Evolutionary conservation across 129 eudicot genomes (phyloP), one percentile per base, ranked within the genome.

Genomic region (Lonicera japonica): DNA sequence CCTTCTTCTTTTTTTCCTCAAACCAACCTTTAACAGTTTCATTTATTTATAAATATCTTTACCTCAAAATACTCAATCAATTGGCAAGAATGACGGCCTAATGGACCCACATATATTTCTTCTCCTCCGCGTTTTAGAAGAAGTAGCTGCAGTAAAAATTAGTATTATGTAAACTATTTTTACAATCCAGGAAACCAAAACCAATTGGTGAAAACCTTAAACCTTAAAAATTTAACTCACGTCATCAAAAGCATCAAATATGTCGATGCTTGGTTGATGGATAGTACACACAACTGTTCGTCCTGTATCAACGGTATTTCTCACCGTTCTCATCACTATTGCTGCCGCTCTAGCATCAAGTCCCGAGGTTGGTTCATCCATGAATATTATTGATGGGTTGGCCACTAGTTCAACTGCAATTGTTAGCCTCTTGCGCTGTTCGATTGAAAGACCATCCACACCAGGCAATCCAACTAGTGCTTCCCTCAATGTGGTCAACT

Each of bases 391-490:
- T 0, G 90, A 83, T 0, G 90, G 90, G 71, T 83, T 83, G 0
- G 90, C 80, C 10, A 83, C 90, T 18, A 83, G 71, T 68, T 83
- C 86, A 24, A 83, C 83, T 24, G 90, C 90, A 48, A 64, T 64
- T 56, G 68, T 73, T 14, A 73, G 63, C 56, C 77, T 43, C 40
- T 73, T 73, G 5, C 77, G 54, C 21, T 73, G 77, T 50, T 64
- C 68, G 8, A 38, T 64, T 64, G 68, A 64, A 23, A 64, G 48
- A 48, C 68, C 68, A 25, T 64, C 50, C 22, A 64, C 68, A 5
- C 68, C 58, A 5, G 78, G 78, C 51, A 73, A 51, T 25, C 78
- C 78, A 11, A 73, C 69, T 12, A 73, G 73, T 17, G 58, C 73
- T 20, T 20, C 72, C 43, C 47, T 66, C 54, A 73, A 25, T 23